Base-by-base conservation (phyloP, 495 filamentous ascomycete species). In the Penicillium verhagenii region DNA sequence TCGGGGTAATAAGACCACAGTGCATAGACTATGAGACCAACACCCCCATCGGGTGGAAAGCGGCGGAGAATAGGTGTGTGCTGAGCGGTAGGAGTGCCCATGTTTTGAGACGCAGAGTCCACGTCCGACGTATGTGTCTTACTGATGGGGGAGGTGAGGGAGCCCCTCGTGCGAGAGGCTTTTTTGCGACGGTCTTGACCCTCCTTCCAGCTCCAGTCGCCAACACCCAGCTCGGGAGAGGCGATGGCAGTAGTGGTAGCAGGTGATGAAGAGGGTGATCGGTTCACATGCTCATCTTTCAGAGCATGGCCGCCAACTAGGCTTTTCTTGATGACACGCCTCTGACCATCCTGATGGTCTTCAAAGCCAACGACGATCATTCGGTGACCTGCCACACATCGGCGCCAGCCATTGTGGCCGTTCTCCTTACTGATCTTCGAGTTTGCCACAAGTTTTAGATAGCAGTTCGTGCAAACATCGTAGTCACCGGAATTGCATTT, bases 351-450 rank as follows among this genome's bases (percentile, higher is more conserved):
- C 19, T 75, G 70, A 18, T 69, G 66, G 53, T 91, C 86, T 52
- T 85, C 73, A 61, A 89, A 96, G 1, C 82, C 85, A 5, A 91
- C 72, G n/a, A 94, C 72, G 0, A 86, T 82, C 89, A 96, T 94
- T 7, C 92, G 82, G 64, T 96, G 92, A n/a, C 88, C 88, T 33
- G 75, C 68, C 0, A 82, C 74, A 63, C 92, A 96, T 21, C 89
- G 80, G 9, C 91, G 80, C 91, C 92, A 96, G 4, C 92, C 92
- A 23, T 71, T 74, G 48, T 81, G 76, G 0, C 91, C 91, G 57
- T 95, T 89, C 55, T 92, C 89, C 13, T 75, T 70, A 57, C 79
- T 82, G 55, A 96, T 83, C 33, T 78, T 81, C 25, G 81, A 79
- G 0, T 72, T 77, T 8, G 74, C 66, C 4, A 88, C 79, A 13